Conservation (phyloP, 75 land plant species). For the Isoetes taiwanensis region DNA sequence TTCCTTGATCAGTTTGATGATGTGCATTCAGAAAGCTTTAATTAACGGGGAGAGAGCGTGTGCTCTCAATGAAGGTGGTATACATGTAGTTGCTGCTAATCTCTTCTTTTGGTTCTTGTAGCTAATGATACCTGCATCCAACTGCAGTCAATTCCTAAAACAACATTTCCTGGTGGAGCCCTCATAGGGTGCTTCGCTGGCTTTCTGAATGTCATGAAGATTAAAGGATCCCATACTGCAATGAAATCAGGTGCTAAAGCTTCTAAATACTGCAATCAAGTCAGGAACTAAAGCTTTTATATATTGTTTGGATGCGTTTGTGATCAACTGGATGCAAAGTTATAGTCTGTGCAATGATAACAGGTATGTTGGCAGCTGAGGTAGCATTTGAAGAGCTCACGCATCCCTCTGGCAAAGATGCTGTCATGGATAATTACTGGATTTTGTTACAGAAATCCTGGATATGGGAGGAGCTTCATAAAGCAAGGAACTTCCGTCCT, state of each 20-base stretch:
- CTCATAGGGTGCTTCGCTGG: constrained; percentile 95
- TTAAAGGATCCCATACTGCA: constrained; percentile 95
- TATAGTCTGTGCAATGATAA: not conserved
- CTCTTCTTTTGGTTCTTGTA: constrained; percentile 9
- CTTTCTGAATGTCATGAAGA: constrained; percentile 88
- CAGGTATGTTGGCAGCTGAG: constrained; percentile 97
- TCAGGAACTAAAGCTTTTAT: no score
- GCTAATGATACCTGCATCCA: no score
- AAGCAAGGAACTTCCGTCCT: constrained; percentile 73
- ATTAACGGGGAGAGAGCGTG: no score
- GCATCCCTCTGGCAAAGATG: constrained; percentile 16
- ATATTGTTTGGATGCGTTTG: not conserved
- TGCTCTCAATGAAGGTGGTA: no score
- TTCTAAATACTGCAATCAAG: not conserved
- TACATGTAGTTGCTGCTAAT: no score
- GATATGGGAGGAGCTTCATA: constrained; percentile 81
- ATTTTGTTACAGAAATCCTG: constrained; percentile 55
- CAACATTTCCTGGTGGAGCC: constrained; percentile 95
- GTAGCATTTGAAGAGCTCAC: constrained; percentile 52
- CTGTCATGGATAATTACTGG: constrained; percentile 61
- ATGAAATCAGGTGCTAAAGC: constrained; percentile 81
- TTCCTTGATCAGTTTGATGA: no score
- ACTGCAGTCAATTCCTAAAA: constrained; percentile 87
- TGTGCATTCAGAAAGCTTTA: no score
- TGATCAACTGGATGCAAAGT: not conserved